Percentiles rank a stretch among this genome's conserved stretches.
Evolutionary conservation across 768 basidiomycete species (phyloP).

Genomic region (Leccinellum albellum): DNA sequence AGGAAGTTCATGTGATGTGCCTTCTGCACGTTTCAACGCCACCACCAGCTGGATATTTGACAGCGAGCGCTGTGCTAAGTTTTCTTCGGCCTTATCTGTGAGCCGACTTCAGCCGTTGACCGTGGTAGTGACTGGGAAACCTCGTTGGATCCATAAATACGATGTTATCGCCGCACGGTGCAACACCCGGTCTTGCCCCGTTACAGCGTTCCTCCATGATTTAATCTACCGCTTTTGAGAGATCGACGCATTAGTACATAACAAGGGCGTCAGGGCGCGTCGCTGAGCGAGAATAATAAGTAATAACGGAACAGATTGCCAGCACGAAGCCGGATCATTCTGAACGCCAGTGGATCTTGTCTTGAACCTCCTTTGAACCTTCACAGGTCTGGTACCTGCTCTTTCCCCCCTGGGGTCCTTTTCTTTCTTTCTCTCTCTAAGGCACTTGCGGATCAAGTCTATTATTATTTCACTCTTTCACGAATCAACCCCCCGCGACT

Average conservation of each 20-base stretch:
- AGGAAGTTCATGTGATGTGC: not conserved
- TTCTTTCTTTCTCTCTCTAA: not conserved
- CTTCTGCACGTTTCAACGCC: not conserved
- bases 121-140: not conserved
- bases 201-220: not conserved
- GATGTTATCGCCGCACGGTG: not conserved
- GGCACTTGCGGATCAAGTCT: not conserved
- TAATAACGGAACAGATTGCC: not conserved
- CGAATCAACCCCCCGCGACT: not conserved
- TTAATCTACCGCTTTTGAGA: not conserved
- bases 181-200: not conserved
- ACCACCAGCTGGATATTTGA: not conserved
- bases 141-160: not conserved
- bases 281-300: conserved; percentile 1
- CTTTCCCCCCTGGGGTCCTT: conserved; percentile 1
- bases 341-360: not conserved
- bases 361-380: not conserved
- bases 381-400: not conserved
- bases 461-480: not conserved
- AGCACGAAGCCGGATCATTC: not conserved
- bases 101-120: no score
- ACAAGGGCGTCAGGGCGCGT: not conserved
- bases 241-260: conserved; percentile 8
- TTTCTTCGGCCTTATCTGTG: not conserved
- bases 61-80: not conserved